These are phyloP conservation scores for Podospora tetraspora DNA, from an alignment of 495 filamentous ascomycete species.

Conservation along the genomic window DNA sequence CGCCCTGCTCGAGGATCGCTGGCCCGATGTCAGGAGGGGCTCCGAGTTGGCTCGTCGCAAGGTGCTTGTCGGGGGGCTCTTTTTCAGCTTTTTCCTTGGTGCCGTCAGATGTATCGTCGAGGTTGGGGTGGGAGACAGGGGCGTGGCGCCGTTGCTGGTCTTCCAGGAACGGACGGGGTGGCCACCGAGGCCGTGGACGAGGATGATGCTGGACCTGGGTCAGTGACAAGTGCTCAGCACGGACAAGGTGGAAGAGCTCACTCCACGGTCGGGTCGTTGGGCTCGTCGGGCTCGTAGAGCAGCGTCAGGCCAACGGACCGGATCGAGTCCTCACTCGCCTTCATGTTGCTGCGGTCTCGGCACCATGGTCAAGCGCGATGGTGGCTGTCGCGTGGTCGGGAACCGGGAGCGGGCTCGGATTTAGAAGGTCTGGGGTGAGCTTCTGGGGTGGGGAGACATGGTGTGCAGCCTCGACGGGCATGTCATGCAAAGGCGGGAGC, in stretches of 20 bases:
- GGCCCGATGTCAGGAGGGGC: constrained; percentile 13
- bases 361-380: constrained; percentile 15
- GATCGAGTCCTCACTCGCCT: constrained; percentile 24
- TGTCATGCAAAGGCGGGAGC: constrained; percentile 15
- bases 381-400: constrained; percentile 1
- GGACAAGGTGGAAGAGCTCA: constrained; percentile 17
- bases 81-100: constrained; percentile 16
- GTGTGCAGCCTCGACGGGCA: too few relatives aligned
- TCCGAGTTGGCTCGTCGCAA: constrained; percentile 23
- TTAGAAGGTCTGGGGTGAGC: constrained; percentile 7
- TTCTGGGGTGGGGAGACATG: too few relatives aligned
- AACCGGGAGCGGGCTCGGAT: constrained; percentile 11
- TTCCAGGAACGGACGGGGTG: constrained; percentile 37
- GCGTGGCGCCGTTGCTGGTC: constrained; percentile 8
- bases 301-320: constrained; percentile 34
- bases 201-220: constrained; percentile 26
- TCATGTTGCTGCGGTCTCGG: constrained; percentile 23
- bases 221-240: neutral
- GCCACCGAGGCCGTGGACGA: constrained; percentile 35
- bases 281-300: constrained; percentile 34
- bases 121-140: constrained; percentile 14
- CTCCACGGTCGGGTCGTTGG: constrained; percentile 29
- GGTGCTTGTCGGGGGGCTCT: constrained; percentile 12
- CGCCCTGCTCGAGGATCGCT: constrained; percentile 3
- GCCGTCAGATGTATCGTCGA: constrained; percentile 12